Evolutionary conservation across 805 yeast genomes (phyloP).

Genomic region (Saccharomycopsis schoenii): DNA sequence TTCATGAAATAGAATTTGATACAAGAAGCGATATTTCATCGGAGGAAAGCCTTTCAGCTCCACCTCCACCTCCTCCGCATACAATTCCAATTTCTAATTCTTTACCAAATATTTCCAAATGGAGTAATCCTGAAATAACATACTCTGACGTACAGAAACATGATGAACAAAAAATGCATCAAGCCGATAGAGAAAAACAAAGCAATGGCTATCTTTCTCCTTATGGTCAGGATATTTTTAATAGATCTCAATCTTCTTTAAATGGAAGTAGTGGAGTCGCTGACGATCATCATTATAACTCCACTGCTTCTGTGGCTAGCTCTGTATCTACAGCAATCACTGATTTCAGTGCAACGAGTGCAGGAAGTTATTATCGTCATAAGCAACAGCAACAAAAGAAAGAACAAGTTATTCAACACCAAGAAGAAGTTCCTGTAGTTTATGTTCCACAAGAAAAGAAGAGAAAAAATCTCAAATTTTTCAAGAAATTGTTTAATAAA

Average conservation of each 20-base stretch:
- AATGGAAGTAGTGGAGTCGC: not conserved
- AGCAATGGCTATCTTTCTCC: constrained; percentile 19
- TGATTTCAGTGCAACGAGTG: constrained; percentile 81
- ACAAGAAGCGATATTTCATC: not conserved
- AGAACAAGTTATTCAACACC: constrained; percentile 23
- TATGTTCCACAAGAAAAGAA: constrained; percentile 14
- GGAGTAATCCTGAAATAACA: not conserved
- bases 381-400: constrained; percentile 38
- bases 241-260: constrained; percentile 22
- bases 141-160: not conserved
- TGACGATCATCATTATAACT: constrained; percentile 13
- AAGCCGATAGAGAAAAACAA: not conserved
- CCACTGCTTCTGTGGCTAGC: constrained; percentile 15
- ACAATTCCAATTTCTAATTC: constrained; percentile 9
- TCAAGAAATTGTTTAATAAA: constrained; percentile 15
- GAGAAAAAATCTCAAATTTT: constrained; percentile 12
- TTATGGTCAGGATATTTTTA: constrained; percentile 26
- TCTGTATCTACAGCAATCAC: constrained; percentile 35
- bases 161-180: not conserved
- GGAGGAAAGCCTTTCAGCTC: constrained; percentile 10
- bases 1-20: constrained; percentile 1
- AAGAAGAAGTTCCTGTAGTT: constrained; percentile 9
- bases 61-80: constrained; percentile 19
- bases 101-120: not conserved
- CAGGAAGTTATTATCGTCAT: constrained; percentile 76